phyloP scores from a whole-genome alignment of 768 basidiomycete genomes.

The Suillus tomentosus region DNA sequence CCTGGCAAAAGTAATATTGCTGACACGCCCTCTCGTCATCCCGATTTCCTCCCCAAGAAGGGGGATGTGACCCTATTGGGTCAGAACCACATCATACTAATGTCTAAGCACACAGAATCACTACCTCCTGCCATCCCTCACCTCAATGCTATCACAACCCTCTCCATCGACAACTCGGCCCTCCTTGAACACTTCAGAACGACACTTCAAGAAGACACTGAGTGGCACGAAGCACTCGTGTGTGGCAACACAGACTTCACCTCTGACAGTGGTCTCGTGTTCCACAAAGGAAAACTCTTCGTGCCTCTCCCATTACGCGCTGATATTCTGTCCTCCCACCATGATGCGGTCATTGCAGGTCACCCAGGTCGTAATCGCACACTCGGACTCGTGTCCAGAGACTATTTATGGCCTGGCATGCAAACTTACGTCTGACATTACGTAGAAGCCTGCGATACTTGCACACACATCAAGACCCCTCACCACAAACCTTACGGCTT shows the following conservation, averaged over 20 bases:
- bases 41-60: slow-evolving; percentile 24
- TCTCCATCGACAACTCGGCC: slow-evolving; percentile 21
- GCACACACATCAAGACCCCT: slow-evolving; percentile 6
- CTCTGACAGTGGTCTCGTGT: slow-evolving; percentile 19
- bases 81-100: not conserved
- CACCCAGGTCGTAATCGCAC: slow-evolving; percentile 44
- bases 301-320: slow-evolving; percentile 35
- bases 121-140: too few species aligned
- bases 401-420: slow-evolving; percentile 43
- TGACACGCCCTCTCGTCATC: slow-evolving; percentile 34
- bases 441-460: slow-evolving; percentile 4
- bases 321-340: slow-evolving; percentile 34
- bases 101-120: not conserved
- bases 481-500: slow-evolving; percentile 17
- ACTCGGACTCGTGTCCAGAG: slow-evolving; percentile 28
- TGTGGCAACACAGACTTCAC: slow-evolving; percentile 18
- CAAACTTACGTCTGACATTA: slow-evolving; percentile 1
- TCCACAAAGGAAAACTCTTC: slow-evolving; percentile 28
- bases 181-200: slow-evolving; percentile 21
- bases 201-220: slow-evolving; percentile 27
- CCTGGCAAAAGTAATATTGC: slow-evolving; percentile 33
- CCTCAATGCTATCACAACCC: slow-evolving; percentile 21
- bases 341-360: slow-evolving; percentile 39
- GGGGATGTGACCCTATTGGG: not conserved
- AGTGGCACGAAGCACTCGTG: slow-evolving; percentile 22